phyloP scores from a whole-genome alignment of 2,329 filamentous ascomycete genomes.

The Septoria linicola region DNA sequence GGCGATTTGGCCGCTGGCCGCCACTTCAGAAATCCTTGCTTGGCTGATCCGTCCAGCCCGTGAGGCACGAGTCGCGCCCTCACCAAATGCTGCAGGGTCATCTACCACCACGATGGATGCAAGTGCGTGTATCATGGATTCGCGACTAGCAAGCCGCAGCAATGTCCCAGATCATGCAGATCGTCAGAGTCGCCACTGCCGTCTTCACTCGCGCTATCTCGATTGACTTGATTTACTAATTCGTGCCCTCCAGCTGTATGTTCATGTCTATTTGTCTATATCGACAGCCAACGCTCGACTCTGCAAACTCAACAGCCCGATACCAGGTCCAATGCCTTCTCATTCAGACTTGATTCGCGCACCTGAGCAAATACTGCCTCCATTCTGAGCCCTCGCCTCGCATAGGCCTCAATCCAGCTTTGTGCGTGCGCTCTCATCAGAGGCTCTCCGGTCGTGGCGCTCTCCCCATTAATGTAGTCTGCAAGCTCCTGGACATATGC shows the following conservation, averaged over 20 bases:
- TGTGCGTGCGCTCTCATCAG: conserved; percentile 39
- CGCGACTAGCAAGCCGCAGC: too few relatives aligned
- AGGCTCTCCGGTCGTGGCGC: conserved; percentile 24
- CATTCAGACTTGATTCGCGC: conserved; percentile 16
- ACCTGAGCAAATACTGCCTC: conserved; percentile 31
- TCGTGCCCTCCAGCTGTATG: background rate
- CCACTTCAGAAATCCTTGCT: too few relatives aligned
- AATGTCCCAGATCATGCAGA: too few relatives aligned
- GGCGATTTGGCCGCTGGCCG: too few relatives aligned
- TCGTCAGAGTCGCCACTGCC: too few relatives aligned
- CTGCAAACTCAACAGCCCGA: conserved; percentile 11
- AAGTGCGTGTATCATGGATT: too few relatives aligned
- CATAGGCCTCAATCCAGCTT: conserved; percentile 40
- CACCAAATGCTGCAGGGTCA: too few relatives aligned
- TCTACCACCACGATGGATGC: too few relatives aligned
- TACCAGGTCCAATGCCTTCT: conserved; percentile 10
- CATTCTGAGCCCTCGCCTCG: conserved; percentile 36
- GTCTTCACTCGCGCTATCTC: too few relatives aligned
- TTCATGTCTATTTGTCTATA: background rate
- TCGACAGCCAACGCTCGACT: background rate
- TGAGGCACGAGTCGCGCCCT: too few relatives aligned
- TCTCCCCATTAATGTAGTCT: conserved; percentile 41
- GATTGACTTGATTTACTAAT: background rate
- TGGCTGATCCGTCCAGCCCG: too few relatives aligned
- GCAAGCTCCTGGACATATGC: conserved; percentile 44